Evolutionary conservation across 2,329 filamentous ascomycete genomes (phyloP).

Genomic region (Phymatotrichopsis omnivora): DNA sequence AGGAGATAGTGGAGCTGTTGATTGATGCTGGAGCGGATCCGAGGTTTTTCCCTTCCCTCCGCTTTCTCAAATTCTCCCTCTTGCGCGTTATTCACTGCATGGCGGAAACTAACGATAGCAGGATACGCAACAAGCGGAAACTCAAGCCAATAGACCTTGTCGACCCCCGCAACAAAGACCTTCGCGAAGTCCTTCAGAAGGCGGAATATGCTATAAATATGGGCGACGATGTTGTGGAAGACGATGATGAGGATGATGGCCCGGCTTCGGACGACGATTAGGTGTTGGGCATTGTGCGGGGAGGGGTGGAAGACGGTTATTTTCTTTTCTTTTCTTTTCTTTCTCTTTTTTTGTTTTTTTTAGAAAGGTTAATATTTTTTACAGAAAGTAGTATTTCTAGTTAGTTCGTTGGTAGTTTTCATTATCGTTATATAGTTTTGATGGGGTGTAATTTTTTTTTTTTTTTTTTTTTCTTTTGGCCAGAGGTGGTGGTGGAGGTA

Average conservation of each 20-base stretch:
- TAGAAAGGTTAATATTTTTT: no score
- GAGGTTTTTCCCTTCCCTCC: constrained; percentile 33
- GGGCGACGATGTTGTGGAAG: constrained; percentile 41
- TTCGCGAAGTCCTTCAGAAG: constrained; percentile 55
- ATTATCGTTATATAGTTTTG: no score
- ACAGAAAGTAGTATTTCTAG: no score
- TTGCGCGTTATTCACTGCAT: neutral
- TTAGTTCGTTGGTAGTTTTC: no score
- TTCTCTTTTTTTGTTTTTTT: no score
- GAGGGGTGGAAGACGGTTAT: neutral
- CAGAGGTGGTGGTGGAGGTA: no score
- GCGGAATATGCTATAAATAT: constrained; percentile 54
- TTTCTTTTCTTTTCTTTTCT: no score
- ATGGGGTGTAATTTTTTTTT: no score
- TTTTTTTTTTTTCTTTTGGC: no score
- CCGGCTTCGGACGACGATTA: constrained; percentile 19
- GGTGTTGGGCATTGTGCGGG: neutral
- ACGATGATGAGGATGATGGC: constrained; percentile 43
- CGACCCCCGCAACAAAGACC: constrained; percentile 56
- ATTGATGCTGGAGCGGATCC: constrained; percentile 65
- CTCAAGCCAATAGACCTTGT: constrained; percentile 62
- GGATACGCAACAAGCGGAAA: constrained; percentile 60
- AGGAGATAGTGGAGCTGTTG: constrained; percentile 64
- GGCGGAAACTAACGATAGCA: constrained; percentile 22
- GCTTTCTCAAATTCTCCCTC: neutral